Base-by-base conservation (phyloP, 176 grass and related monocot genomes). In the Rhipidocladum racemiflorum region DNA sequence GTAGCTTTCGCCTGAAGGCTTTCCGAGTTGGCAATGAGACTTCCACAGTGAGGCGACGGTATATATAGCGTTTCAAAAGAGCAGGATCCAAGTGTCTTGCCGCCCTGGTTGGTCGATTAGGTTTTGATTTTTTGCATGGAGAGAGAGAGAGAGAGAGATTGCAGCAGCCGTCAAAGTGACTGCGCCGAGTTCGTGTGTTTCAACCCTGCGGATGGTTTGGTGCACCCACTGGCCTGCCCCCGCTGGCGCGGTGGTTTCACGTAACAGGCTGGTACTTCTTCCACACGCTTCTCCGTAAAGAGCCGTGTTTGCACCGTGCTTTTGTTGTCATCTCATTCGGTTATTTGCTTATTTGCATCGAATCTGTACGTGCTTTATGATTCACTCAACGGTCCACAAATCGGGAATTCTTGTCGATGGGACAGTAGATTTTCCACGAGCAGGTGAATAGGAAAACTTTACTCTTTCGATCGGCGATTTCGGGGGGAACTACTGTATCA, bases 191-290 rank as follows among this genome's bases (percentile, higher is more conserved):
- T 35, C 61, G 6, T 4, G 73, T 39, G 64, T 64, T 64, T 81
- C 86, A 86, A 83, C 83, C 66, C 32, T 83, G 86, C 65, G 78
- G 88, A 62, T 78, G 65, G 86, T 73, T 88, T 91, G 86, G 90
- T 88, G 86, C 90, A 91, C 86, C 90, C 90, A 91, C 90, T 91
- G 78, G 45, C 15, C 83, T 88, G 43, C 78, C 16, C 32, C n/a
- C 35, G 71, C 32, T 51, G 75, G 54, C 77, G 57, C 39, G 2
- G 59, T 87, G 61, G 74, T 61, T 82, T 65, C 72, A 35, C 78
- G 9, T 40, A 3, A 40, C 55, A 53, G 7, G 36, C 54, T 40
- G 36, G 61, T 27, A 29, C 76, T 61, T 82, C 43, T 20, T 82
- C 77, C 66, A 55, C 86, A 85, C 72, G 86, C 63, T 29, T 76